A percentile compares a stretch with the other conserved stretches of the same genome.
Evolutionary conservation across 768 basidiomycete genomes (phyloP).

Genomic region (Porphyrellus cyaneotinctus): DNA sequence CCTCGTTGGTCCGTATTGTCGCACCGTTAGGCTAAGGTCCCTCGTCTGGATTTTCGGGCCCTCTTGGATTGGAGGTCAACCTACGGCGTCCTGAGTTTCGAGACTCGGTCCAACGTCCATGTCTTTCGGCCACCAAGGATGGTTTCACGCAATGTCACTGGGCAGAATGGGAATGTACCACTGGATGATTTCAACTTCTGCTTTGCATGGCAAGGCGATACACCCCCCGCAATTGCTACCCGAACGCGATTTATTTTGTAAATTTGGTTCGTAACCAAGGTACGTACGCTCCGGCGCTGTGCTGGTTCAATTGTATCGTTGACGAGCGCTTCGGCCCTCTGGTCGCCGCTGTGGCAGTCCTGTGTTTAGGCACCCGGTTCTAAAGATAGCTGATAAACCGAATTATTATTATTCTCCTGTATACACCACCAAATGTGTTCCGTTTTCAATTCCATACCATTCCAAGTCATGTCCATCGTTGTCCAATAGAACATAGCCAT

Average conservation of each 20-base stretch:
- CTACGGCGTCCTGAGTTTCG: constrained; percentile 19
- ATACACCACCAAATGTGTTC: constrained; percentile 33
- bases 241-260: neutral
- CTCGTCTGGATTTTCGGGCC: constrained; percentile 26
- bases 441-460: constrained; percentile 71
- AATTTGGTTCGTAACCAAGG: constrained; percentile 14
- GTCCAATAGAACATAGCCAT: constrained; percentile 48
- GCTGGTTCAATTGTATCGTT: constrained; percentile 1
- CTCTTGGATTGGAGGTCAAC: constrained; percentile 15
- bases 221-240: neutral
- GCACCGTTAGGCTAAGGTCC: constrained; percentile 31
- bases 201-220: constrained; percentile 6
- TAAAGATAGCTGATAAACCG: neutral
- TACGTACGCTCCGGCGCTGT: constrained; percentile 5
- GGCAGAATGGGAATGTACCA: constrained; percentile 3
- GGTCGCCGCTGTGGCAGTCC: constrained; percentile 8
- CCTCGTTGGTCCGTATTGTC: constrained; percentile 34
- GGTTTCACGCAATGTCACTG: constrained; percentile 7
- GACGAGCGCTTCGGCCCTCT: constrained; percentile 6
- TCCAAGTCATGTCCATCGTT: constrained; percentile 52
- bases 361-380: constrained; percentile 3
- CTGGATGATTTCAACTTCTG: neutral
- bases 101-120: constrained; percentile 1
- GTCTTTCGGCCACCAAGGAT: constrained; percentile 12
- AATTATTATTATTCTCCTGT: constrained; percentile 12